phyloP scores from a whole-genome alignment of 176 grass and related monocot species.

The Triticum timopheevii region DNA sequence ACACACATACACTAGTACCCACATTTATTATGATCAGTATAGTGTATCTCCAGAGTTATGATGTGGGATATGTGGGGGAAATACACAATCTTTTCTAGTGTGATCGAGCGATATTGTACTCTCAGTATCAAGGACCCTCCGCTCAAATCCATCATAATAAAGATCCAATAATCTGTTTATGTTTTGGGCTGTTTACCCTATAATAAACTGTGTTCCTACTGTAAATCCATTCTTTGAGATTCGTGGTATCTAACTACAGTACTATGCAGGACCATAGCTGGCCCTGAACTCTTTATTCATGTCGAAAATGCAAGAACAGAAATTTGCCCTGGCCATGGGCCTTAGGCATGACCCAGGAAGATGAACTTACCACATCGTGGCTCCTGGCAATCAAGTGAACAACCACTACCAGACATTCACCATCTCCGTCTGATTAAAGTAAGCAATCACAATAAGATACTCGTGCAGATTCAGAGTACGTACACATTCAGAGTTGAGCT shows the following conservation, averaged over 20 bases:
- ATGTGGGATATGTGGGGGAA: background rate
- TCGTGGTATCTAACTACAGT: background rate
- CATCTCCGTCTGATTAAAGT: constrained; percentile 53
- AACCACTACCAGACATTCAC: constrained; percentile 24
- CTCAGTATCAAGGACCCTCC: too few relatives aligned
- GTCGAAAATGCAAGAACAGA: background rate
- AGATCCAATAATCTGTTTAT: background rate
- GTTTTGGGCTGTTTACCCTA: background rate
- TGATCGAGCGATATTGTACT: too few relatives aligned
- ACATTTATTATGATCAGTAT: background rate
- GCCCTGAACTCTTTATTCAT: background rate
- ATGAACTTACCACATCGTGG: background rate
- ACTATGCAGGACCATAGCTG: background rate
- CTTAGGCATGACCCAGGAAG: background rate
- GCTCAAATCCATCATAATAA: background rate
- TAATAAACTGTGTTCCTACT: background rate
- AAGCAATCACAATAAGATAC: constrained; percentile 12
- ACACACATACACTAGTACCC: too few relatives aligned
- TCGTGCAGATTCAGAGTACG: too few relatives aligned
- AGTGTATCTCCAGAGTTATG: background rate
- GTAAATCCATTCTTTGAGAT: background rate
- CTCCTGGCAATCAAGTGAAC: background rate
- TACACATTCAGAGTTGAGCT: background rate
- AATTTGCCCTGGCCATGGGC: background rate
- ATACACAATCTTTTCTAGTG: background rate